These are phyloP conservation scores for Colletotrichum chrysophilum DNA, from an alignment of 2,329 filamentous ascomycete genomes.

Conservation along the genomic window DNA sequence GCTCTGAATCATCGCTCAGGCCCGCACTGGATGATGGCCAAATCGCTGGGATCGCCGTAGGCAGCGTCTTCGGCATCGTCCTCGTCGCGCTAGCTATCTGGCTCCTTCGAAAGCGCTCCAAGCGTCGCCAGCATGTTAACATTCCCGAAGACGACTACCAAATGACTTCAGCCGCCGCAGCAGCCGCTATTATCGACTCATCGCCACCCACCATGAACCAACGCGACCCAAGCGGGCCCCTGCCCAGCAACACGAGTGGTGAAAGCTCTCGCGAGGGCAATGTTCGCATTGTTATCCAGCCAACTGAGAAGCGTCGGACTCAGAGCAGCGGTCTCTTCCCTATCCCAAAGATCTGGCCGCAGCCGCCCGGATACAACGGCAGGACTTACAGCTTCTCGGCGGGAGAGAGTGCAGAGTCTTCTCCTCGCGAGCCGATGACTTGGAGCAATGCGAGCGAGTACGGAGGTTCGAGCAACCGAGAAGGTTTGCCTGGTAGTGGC, in stretches of 20 bases:
- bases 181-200: background rate
- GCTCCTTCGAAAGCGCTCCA: constrained; percentile 23
- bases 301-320: constrained; percentile 21
- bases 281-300: constrained; percentile 36
- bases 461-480: constrained; percentile 7
- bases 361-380: constrained; percentile 30
- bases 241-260: background rate
- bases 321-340: constrained; percentile 12
- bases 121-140: constrained; percentile 14
- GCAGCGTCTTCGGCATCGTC: constrained; percentile 27
- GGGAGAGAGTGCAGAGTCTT: constrained; percentile 26
- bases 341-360: constrained; percentile 27
- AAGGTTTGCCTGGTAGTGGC: background rate
- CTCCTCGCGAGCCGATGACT: constrained; percentile 23
- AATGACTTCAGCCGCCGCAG: constrained; percentile 15
- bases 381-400: constrained; percentile 29
- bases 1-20: background rate
- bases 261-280: constrained; percentile 24
- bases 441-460: constrained; percentile 36
- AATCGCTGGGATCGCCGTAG: constrained; percentile 32
- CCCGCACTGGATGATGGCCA: constrained; percentile 27
- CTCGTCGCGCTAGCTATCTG: constrained; percentile 25
- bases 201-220: background rate
- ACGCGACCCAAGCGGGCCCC: background rate
- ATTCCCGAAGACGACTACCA: constrained; percentile 8